Base-by-base conservation (phyloP, 306 rosid species). In the Arachis hypogaea region DNA sequence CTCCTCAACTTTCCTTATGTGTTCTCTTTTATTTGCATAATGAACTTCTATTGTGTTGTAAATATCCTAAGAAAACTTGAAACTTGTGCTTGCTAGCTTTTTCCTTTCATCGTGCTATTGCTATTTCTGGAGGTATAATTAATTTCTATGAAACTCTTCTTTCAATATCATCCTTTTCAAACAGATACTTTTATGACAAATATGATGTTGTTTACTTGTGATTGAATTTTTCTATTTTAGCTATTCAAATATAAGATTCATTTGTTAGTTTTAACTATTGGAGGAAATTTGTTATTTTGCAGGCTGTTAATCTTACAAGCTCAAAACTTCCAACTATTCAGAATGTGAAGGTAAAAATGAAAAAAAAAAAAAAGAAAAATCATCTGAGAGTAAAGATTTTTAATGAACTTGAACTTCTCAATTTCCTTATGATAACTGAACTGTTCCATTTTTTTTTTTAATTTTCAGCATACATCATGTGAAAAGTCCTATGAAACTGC, bases 301-400 rank as follows among this genome's bases (percentile, higher is more conserved):
- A 92, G 99, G 98, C 90, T 73, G 91, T 95, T 75, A 84, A 92
- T 85, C 97, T 95, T 63, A 74, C 78, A 78, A 87, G 96, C 79
- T 86, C 83, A 3, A 85, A 86, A 71, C 82, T 81, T 72, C 78
- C 77, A 70, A 75, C 82, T 72, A 71, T 74, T 73, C 86, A 78
- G 74, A 74, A 76, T 74, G 75, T 77, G 72, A 83, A 86, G 95
- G 99, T 91, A 80, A 87, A 56, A 5, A 5, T 1, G 58, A 74
- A 69, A 67, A 14, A 56, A 58, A 46, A 76, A 69, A 74, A 69
- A 67, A 14, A 56, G 54, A 46, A 76, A 69, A 67, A 14, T 46
- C 71, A 64, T 71, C 69, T 63, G 4, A 18, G 44, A 43, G 60
- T 59, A 16, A 63, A 54, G 80, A 22, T 22, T n/a, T 72, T 61